Conservation (phyloP, 2,329 filamentous ascomycete genomes). For the Exserohilum turcica region DNA sequence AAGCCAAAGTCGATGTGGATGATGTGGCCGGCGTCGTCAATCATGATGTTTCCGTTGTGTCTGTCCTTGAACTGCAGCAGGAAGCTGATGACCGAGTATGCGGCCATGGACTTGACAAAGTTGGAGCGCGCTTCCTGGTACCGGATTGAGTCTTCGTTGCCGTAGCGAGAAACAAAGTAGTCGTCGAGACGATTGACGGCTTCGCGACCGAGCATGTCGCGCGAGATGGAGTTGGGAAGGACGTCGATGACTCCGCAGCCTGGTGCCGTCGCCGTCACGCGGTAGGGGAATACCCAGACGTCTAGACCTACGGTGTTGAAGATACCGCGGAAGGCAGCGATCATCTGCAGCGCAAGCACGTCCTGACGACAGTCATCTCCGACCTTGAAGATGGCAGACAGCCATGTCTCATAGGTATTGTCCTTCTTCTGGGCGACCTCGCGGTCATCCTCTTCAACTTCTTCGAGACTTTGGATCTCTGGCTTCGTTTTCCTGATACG, state of each 20-base stretch:
- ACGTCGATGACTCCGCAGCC: slow-evolving; percentile 99
- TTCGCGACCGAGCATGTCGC: slow-evolving; percentile 97
- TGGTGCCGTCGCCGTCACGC: slow-evolving; percentile 94
- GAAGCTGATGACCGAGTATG: slow-evolving; percentile 96
- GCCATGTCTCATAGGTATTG: slow-evolving; percentile 90
- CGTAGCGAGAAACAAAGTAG: slow-evolving; percentile 97
- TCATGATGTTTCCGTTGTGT: slow-evolving; percentile 84
- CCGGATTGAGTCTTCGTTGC: slow-evolving; percentile 89
- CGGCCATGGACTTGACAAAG: slow-evolving; percentile 99
- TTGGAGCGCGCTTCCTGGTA: slow-evolving; percentile 96
- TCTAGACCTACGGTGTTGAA: slow-evolving; percentile 94
- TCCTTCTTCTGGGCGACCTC: slow-evolving; percentile 35
- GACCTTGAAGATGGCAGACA: slow-evolving; percentile 99
- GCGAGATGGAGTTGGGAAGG: slow-evolving; percentile 94
- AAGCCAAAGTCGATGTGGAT: slow-evolving; percentile 96
- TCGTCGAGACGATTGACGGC: slow-evolving; percentile 98
- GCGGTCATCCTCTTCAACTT: slow-evolving; percentile 43
- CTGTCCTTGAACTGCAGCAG: slow-evolving; percentile 97
- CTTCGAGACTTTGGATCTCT: slow-evolving; percentile 32
- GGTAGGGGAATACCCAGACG: slow-evolving; percentile 95
- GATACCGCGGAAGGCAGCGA: slow-evolving; percentile 94
- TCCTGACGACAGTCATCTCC: slow-evolving; percentile 98
- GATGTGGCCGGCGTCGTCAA: slow-evolving; percentile 84
- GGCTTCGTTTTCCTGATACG: slow-evolving; percentile 81
- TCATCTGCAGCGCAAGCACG: slow-evolving; percentile 95